A percentile compares a stretch with the other conserved stretches of the same genome.
Conservation (phyloP, 1,284 basidiomycete species). For the Cryptococcus sp. region DNA sequence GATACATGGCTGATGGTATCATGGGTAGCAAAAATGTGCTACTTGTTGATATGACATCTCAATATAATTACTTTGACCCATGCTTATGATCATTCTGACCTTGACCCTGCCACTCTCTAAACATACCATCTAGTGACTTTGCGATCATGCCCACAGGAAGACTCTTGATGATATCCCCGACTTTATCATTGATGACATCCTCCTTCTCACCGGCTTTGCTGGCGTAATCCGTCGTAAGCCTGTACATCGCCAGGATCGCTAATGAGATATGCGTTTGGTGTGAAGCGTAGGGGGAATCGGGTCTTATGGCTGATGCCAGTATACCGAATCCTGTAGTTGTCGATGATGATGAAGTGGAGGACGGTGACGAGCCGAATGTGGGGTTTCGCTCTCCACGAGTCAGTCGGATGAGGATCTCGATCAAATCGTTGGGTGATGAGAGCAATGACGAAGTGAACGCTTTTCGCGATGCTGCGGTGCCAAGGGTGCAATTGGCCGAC, state of each 20-base stretch:
- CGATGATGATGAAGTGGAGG: slow-evolving; percentile 49
- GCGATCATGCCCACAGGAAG: slow-evolving; percentile 80
- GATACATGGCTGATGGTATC: no score
- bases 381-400: slow-evolving; percentile 83
- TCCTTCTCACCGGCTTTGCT: slow-evolving; percentile 68
- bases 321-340: slow-evolving; percentile 24
- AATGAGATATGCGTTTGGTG: slow-evolving; percentile 92
- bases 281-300: slow-evolving; percentile 72
- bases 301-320: slow-evolving; percentile 63
- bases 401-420: slow-evolving; percentile 86
- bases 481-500: slow-evolving; percentile 76
- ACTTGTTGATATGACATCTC: no score
- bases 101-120: slow-evolving; percentile 71
- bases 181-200: slow-evolving; percentile 70
- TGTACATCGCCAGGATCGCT: slow-evolving; percentile 85
- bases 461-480: slow-evolving; percentile 71
- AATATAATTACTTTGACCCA: no score
- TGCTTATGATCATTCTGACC: no score
- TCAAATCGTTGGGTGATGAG: slow-evolving; percentile 72
- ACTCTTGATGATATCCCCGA: slow-evolving; percentile 84
- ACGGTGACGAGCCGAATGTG: slow-evolving; percentile 62
- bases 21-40: no score
- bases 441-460: slow-evolving; percentile 85
- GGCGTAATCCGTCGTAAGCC: slow-evolving; percentile 78
- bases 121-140: slow-evolving; percentile 87